Conservation (phyloP, 1,139 yeast genomes). For the Yamadazyma jaroonii region DNA sequence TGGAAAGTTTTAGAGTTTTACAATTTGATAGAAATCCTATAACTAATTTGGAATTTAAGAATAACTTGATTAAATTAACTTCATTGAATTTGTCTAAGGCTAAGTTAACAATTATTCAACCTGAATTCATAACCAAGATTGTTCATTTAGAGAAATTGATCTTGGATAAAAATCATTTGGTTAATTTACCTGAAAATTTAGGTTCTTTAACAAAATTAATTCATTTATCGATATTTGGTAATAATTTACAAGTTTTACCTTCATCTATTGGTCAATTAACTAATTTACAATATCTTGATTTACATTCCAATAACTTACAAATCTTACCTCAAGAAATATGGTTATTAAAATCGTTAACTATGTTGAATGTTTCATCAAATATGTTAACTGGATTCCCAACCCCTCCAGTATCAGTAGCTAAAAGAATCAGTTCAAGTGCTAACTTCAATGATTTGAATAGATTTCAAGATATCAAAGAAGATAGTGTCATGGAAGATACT, state of each 20-base stretch:
- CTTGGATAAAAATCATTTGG: conserved; percentile 80
- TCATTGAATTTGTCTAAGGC: conserved; percentile 79
- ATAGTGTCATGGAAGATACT: conserved; percentile 1
- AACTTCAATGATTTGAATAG: conserved; percentile 17
- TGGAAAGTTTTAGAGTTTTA: conserved; percentile 53
- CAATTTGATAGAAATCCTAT: conserved; percentile 69
- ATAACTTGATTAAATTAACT: conserved; percentile 58
- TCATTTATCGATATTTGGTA: conserved; percentile 68
- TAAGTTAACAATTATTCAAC: conserved; percentile 71
- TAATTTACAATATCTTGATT: conserved; percentile 66
- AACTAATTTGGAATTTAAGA: conserved; percentile 65
- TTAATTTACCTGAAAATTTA: conserved; percentile 69
- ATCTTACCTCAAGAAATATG: conserved; percentile 67
- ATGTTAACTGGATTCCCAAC: conserved; percentile 66
- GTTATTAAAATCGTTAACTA: conserved; percentile 55
- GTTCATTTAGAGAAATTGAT: conserved; percentile 71
- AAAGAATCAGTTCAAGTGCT: conserved; percentile 33
- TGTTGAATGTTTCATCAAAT: conserved; percentile 79
- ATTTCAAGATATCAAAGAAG: conserved; percentile 7
- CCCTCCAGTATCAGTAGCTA: conserved; percentile 41
- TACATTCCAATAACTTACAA: conserved; percentile 84
- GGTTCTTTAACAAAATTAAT: conserved; percentile 57
- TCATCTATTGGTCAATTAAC: conserved; percentile 58
- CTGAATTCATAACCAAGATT: conserved; percentile 58
- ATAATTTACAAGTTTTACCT: conserved; percentile 77